phyloP scores from a whole-genome alignment of 1,284 basidiomycete genomes.

The Coniophora puteana region DNA sequence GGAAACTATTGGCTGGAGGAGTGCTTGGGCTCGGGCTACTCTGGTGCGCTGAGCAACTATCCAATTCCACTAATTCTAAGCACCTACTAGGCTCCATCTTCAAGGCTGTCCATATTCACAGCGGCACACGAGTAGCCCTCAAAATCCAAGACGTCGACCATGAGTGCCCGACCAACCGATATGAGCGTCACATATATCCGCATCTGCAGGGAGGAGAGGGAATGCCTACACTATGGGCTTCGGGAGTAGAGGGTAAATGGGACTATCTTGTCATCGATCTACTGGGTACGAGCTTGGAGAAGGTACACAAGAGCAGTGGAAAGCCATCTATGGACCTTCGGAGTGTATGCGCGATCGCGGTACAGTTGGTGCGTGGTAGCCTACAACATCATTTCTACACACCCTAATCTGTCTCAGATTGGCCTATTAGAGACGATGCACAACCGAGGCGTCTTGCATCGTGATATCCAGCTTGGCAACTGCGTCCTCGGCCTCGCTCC shows the following conservation, averaged over 20 bases:
- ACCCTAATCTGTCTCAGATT: conserved; percentile 43
- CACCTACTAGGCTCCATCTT: conserved; percentile 68
- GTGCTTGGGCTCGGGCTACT: conserved; percentile 50
- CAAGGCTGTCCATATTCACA: conserved; percentile 53
- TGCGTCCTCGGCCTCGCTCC: conserved; percentile 58
- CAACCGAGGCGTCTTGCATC: conserved; percentile 62
- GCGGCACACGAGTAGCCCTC: conserved; percentile 56
- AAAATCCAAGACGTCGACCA: conserved; percentile 66
- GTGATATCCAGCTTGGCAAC: conserved; percentile 76
- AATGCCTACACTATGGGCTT: conserved; percentile 64
- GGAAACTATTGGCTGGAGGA: conserved; percentile 47
- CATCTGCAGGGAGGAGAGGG: conserved; percentile 66
- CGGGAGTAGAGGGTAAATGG: conserved; percentile 56
- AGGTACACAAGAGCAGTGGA: conserved; percentile 49
- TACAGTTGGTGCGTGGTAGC: conserved; percentile 58
- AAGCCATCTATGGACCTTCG: conserved; percentile 61
- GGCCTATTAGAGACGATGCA: conserved; percentile 69
- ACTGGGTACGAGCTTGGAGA: conserved; percentile 65
- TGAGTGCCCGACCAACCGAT: conserved; percentile 70
- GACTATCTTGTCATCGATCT: conserved; percentile 75
- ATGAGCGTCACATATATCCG: conserved; percentile 68
- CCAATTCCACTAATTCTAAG: neutral
- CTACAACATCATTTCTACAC: neutral
- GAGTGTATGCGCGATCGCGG: conserved; percentile 67
- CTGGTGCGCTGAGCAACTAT: conserved; percentile 32